Evolutionary conservation across 129 eudicot genomes (phyloP), one percentile per base, ranked within the genome.

Genomic region (Lonicera japonica): DNA sequence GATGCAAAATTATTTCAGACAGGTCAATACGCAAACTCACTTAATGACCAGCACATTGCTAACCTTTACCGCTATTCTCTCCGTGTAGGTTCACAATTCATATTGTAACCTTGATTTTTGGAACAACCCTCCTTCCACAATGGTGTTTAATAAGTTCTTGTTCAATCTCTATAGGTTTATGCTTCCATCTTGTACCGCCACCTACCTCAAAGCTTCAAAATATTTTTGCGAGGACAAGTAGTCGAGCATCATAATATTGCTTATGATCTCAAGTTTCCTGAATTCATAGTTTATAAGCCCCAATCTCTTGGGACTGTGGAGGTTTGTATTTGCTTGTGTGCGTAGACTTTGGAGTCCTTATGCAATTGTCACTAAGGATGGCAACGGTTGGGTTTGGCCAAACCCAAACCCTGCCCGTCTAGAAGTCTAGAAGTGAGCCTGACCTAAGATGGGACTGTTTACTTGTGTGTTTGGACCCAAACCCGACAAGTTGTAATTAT

Each of bases 201-300:
- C 21, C 52, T 84, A 43, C 82, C 91, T 0, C 53, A 51, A 19
- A 65, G 45, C 10, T 84, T 80, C 73, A 34, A 64, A 54, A 84
- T 84, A 22, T 20, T 39, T 11, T 69, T 84, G 73, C 84, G 84
- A 4, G 70, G 75, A 29, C 50, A 48, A 20, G 68, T 68, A 17
- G 84, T 84, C 58, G 46, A 74, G 15, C 80, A 80, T 72, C 66
- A 75, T 58, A 77, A 70, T 67, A 65, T 81, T 67, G 91, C 87
- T 5, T 52, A 54, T 46, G 84, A 75, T 54, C 72, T 84, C 25
- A 80, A 77, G 60, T 60, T 39, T 53, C 78, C 70, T 0, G 84
- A 77, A 45, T 80, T 65, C 57, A 77, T 84, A 45, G 6, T 53
- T 55, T 84, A 84, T 70, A 84, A 46, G 68, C 78, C 91, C 61